A percentile compares a stretch with the other conserved stretches of the same genome.
phyloP scores from a whole-genome alignment of 306 rosid genomes.

The Vigna mungo region DNA sequence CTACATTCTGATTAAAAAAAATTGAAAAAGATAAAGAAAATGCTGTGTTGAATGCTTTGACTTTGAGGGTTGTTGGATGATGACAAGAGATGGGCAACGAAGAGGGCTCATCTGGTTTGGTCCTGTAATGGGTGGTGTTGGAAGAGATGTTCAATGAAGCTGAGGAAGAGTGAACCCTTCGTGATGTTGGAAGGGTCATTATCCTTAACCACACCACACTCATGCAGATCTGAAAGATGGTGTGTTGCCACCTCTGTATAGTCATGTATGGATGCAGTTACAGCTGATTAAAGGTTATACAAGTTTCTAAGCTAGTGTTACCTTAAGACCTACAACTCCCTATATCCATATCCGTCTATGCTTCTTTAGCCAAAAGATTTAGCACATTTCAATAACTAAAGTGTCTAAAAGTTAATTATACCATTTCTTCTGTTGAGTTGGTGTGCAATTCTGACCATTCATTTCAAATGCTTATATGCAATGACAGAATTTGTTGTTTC shows the following conservation, averaged over 20 bases:
- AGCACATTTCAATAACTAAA: conserved; percentile 4
- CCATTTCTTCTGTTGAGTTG: background rate
- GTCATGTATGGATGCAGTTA: background rate
- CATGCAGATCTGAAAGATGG: conserved; percentile 10
- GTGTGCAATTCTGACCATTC: conserved; percentile 1
- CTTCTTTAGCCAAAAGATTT: background rate
- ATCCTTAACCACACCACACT: no score
- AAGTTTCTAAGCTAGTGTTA: background rate
- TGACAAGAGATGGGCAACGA: background rate
- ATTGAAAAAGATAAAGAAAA: background rate
- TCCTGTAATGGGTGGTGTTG: conserved; percentile 5
- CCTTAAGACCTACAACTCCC: background rate
- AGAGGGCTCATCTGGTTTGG: conserved; percentile 20
- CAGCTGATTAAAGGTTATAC: background rate
- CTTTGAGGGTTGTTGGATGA: conserved; percentile 33
- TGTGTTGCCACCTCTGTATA: conserved; percentile 13
- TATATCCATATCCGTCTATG: background rate
- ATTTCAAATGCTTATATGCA: background rate
- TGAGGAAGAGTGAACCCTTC: no score
- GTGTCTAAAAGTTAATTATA: background rate
- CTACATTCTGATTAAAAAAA: background rate
- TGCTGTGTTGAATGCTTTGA: conserved; percentile 33
- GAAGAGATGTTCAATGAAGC: background rate
- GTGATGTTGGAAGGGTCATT: conserved; percentile 10
- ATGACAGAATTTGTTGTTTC: background rate